A percentile compares a stretch with the other conserved stretches of the same genome.
phyloP scores from a whole-genome alignment of 2,329 filamentous ascomycete species.

The Myriosclerotinia scirpicola region DNA sequence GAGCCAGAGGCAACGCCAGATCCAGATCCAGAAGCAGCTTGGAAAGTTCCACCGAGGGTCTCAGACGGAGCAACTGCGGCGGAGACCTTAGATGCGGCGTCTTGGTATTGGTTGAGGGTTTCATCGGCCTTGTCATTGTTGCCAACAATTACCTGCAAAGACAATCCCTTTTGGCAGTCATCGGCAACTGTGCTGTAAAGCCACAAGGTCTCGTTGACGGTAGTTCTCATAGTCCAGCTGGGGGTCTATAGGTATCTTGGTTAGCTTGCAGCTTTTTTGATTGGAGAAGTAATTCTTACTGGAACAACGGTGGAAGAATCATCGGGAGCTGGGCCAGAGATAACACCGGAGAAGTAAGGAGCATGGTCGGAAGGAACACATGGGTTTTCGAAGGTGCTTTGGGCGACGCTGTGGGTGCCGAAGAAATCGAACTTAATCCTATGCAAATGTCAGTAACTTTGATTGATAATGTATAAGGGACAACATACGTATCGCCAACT shows the following conservation, averaged over 20 bases:
- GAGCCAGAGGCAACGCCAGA: no score
- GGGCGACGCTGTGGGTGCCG: conserved; percentile 77
- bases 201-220: conserved; percentile 71
- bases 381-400: conserved; percentile 71
- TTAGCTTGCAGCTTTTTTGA: background rate
- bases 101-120: conserved; percentile 11
- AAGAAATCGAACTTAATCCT: conserved; percentile 14
- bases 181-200: conserved; percentile 72
- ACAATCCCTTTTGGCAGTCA: conserved; percentile 61
- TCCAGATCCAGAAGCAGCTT: background rate
- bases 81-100: background rate
- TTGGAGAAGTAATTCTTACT: background rate
- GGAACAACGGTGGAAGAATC: background rate
- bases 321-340: conserved; percentile 45
- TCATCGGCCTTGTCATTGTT: conserved; percentile 31
- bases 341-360: conserved; percentile 64
- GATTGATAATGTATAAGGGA: conserved; percentile 64
- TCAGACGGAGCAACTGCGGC: background rate
- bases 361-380: conserved; percentile 61
- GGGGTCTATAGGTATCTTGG: conserved; percentile 48
- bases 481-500: conserved; percentile 48
- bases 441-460: conserved; percentile 41
- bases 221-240: conserved; percentile 70
- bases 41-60: background rate
- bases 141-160: conserved; percentile 43